Conservation (phyloP, 306 rosid species). For the Cicer arietinum region DNA sequence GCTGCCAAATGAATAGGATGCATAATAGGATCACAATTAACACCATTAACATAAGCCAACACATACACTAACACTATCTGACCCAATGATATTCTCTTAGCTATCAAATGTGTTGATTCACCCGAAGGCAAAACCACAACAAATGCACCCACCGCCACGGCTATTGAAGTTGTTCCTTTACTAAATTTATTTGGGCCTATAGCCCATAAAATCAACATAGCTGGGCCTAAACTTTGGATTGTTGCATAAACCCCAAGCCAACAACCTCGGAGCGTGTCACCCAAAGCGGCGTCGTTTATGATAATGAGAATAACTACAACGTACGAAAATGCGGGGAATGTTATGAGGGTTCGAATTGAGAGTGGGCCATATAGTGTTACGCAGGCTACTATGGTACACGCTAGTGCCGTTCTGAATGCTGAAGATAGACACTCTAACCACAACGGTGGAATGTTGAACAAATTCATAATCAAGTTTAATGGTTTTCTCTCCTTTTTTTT, state of each 20-base stretch:
- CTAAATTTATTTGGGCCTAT: slow-evolving; percentile 55
- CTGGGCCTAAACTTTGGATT: slow-evolving; percentile 56
- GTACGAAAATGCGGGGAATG: slow-evolving; percentile 77
- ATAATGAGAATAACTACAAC: slow-evolving; percentile 63
- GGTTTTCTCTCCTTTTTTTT: not conserved
- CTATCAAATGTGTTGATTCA: slow-evolving; percentile 51
- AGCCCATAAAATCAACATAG: slow-evolving; percentile 60
- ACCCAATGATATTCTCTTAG: slow-evolving; percentile 68
- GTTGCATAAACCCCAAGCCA: slow-evolving; percentile 66
- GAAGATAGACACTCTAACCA: slow-evolving; percentile 65
- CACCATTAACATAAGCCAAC: slow-evolving; percentile 44
- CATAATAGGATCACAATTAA: slow-evolving; percentile 49
- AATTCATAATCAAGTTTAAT: not conserved
- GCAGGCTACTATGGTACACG: slow-evolving; percentile 65
- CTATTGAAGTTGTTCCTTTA: slow-evolving; percentile 47
- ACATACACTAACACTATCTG: slow-evolving; percentile 75
- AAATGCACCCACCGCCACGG: slow-evolving; percentile 60
- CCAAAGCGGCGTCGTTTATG: slow-evolving; percentile 59
- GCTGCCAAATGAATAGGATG: slow-evolving; percentile 72
- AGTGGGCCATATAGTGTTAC: slow-evolving; percentile 62
- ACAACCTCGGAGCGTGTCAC: slow-evolving; percentile 59
- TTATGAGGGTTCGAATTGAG: slow-evolving; percentile 45
- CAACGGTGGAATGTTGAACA: slow-evolving; percentile 35
- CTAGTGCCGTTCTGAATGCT: slow-evolving; percentile 59
- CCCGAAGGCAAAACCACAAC: slow-evolving; percentile 63